phyloP scores from a whole-genome alignment of 2,329 filamentous ascomycete species.

The Hymenoscyphus scutula region DNA sequence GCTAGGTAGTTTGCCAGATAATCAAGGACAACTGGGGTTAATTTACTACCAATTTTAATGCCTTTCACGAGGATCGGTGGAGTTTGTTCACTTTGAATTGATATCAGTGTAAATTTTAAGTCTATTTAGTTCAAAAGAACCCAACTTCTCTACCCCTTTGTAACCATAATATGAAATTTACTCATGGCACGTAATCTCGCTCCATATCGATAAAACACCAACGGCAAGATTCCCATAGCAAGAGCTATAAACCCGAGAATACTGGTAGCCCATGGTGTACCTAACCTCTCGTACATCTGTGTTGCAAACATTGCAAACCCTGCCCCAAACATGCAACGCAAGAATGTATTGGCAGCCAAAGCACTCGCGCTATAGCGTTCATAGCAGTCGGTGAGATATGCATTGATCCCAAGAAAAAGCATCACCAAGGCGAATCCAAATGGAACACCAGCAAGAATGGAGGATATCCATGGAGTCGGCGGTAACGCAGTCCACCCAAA shows the following conservation, averaged over 20 bases:
- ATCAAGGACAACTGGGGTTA: too few species aligned
- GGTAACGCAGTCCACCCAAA: constrained; percentile 81
- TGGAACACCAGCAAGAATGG: constrained; percentile 67
- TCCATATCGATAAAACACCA: neutral
- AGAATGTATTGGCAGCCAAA: constrained; percentile 76
- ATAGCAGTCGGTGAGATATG: constrained; percentile 73
- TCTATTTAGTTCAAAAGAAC: too few species aligned
- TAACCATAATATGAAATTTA: neutral
- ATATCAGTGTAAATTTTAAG: too few species aligned
- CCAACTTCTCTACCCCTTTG: too few species aligned
- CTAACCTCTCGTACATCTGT: constrained; percentile 41
- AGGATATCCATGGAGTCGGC: constrained; percentile 70
- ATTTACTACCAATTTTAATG: too few species aligned
- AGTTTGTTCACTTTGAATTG: too few species aligned
- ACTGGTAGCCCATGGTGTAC: neutral
- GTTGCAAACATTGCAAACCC: constrained; percentile 72
- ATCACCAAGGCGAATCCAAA: constrained; percentile 65
- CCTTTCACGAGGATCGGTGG: too few species aligned
- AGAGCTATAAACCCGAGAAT: neutral
- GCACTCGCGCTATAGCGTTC: constrained; percentile 70
- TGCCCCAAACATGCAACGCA: constrained; percentile 76
- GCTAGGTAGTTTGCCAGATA: too few species aligned
- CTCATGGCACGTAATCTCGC: neutral
- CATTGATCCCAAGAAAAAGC: constrained; percentile 57
- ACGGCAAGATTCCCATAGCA: neutral